Base-by-base conservation (phyloP, 225 moss, liverwort and hornwort species). In the Antitrichia curtipendula region DNA sequence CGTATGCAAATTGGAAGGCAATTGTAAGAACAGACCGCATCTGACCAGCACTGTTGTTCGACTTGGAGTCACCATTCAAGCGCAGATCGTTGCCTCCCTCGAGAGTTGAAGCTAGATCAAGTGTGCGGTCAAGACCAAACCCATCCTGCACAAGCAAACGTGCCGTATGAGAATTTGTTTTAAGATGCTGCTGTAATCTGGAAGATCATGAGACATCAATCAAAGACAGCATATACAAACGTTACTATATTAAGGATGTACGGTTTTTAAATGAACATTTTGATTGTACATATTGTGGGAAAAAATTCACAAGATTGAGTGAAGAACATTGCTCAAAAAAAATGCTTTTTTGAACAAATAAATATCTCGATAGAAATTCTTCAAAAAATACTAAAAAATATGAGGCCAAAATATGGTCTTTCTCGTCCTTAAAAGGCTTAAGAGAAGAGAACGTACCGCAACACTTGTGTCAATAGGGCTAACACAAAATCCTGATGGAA, bases 1-100 rank as follows among this genome's bases (percentile, higher is more conserved):
- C 98, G 79, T 93, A 98, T 7, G 98, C 96, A 84, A 98, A 98
- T 62, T 98, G 98, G 34, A 98, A 98, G 49, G 98, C 98, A n/a
- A 98, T 98, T 15, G 98, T 98, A 64, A 98, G 93, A 61, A 98
- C 98, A 31, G 97, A 97, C 89, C 98, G 93, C 82, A 97, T 92
- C 87, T 98, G 96, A 80, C 96, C 93, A 15, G 90, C 83, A 52
- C 88, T 83, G 27, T 88, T 89, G 43, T 69, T 94, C 29, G 78
- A 41, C 84, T 93, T 93, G 2, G 94, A 82, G 52, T 98, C 98
- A 22, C 96, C 98, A 22, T 95, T 96, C 87, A 96, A 85, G 40
- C 97, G 93, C 64, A 94, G 86, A 85, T 98, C 98, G 47, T 90
- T 96, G 76, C 98, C 98, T 43, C 95, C 98, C 91, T 98, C 98